These are phyloP conservation scores for Suhomyces pyralidae DNA, from an alignment of 805 yeast genomes.

Conservation along the genomic window DNA sequence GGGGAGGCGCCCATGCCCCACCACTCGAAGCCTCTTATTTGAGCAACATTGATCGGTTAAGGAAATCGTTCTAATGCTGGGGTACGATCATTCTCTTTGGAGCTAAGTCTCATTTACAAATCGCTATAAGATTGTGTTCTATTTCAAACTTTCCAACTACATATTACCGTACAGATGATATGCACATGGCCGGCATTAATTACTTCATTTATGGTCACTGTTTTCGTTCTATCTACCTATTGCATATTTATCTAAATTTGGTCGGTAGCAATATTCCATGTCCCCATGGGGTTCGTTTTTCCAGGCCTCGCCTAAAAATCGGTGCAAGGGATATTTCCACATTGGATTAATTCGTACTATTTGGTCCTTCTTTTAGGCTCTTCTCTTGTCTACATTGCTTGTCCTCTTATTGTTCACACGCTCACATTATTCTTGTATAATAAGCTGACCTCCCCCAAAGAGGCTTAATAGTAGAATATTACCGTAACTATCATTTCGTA, in stretches of 20 bases:
- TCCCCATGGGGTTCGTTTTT: background rate
- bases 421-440: background rate
- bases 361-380: background rate
- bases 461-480: background rate
- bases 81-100: background rate
- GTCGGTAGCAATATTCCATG: background rate
- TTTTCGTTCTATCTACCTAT: background rate
- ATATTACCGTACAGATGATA: background rate
- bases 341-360: background rate
- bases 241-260: background rate
- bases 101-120: background rate
- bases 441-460: background rate
- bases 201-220: background rate
- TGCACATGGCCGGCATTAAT: background rate
- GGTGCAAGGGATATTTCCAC: background rate
- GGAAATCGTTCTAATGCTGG: background rate
- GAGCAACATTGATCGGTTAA: background rate
- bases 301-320: background rate
- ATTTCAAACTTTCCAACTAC: background rate
- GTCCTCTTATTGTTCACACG: background rate
- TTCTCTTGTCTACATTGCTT: background rate
- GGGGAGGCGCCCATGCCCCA: background rate
- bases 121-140: background rate
- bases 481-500: background rate
- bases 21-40: background rate